phyloP scores from a whole-genome alignment of 1,139 yeast species.

The Scheffersomyces stambukii region DNA sequence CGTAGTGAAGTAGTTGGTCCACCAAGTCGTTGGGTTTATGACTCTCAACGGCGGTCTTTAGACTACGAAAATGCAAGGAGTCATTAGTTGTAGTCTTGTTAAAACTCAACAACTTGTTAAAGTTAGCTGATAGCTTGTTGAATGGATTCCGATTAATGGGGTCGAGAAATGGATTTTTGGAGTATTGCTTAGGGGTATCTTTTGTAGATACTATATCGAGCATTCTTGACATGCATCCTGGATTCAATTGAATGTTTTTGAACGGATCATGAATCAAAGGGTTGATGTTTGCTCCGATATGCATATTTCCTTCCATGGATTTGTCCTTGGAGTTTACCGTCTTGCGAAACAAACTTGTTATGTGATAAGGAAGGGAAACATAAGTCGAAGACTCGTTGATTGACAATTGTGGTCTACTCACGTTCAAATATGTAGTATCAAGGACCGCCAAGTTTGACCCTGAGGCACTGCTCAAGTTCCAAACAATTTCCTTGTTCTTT shows the following conservation, averaged over 20 bases:
- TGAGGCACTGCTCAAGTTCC: constrained; percentile 33
- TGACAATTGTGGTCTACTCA: constrained; percentile 35
- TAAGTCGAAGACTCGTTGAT: constrained; percentile 38
- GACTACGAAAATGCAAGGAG: too few relatives aligned
- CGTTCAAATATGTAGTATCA: constrained; percentile 28
- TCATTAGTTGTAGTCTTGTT: constrained; percentile 10
- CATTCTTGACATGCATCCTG: constrained; percentile 45
- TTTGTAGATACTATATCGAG: constrained; percentile 12
- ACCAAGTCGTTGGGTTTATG: constrained; percentile 10
- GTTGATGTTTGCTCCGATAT: constrained; percentile 53
- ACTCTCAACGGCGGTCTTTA: too few relatives aligned
- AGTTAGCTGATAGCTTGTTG: constrained; percentile 29
- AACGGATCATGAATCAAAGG: constrained; percentile 53
- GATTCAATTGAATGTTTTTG: constrained; percentile 47
- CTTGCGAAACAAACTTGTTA: constrained; percentile 28
- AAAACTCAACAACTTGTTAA: constrained; percentile 29
- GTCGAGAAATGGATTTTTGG: constrained; percentile 5
- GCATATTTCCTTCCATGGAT: constrained; percentile 44
- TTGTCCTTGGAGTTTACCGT: constrained; percentile 25
- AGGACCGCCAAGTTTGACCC: constrained; percentile 17
- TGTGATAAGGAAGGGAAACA: constrained; percentile 39
- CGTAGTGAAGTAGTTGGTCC: constrained; percentile 20
- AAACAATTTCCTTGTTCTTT: constrained; percentile 14
- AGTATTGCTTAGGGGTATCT: neutral
- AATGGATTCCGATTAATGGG: constrained; percentile 29